Conservation (phyloP, 108 stramenopile genomes). For the Aurantiochytrium sp. region DNA sequence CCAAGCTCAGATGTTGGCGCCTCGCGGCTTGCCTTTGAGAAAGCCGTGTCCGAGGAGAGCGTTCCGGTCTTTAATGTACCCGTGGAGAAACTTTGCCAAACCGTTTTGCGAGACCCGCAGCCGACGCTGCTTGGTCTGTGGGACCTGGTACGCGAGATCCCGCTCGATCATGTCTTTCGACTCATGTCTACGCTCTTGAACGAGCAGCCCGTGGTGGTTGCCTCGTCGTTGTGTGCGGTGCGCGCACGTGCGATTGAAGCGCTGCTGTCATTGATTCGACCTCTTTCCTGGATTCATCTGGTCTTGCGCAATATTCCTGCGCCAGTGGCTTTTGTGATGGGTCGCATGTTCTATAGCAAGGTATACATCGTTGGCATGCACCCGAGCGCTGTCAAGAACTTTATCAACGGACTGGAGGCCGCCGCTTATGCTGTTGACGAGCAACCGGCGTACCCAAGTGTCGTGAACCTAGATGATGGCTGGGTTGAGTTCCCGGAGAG, state of each 20-base stretch:
- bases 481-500: background rate
- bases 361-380: background rate
- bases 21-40: background rate
- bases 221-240: background rate
- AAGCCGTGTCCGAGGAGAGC: background rate
- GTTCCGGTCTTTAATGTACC: background rate
- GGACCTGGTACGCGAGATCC: background rate
- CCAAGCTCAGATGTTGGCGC: too few relatives aligned
- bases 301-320: background rate
- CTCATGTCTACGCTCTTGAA: background rate
- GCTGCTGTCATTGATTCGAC: background rate
- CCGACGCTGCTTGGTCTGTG: background rate
- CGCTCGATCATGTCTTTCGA: background rate
- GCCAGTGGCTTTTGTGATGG: background rate
- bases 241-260: constrained; percentile 4
- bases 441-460: background rate
- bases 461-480: constrained; percentile 2
- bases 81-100: background rate
- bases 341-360: background rate
- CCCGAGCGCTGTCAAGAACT: background rate
- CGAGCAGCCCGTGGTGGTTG: background rate
- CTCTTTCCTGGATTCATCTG: background rate
- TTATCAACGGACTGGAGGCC: background rate
- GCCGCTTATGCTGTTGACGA: background rate
- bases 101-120: background rate